Base-by-base conservation (phyloP, 345 rosid genomes). In the Populus tremula region DNA sequence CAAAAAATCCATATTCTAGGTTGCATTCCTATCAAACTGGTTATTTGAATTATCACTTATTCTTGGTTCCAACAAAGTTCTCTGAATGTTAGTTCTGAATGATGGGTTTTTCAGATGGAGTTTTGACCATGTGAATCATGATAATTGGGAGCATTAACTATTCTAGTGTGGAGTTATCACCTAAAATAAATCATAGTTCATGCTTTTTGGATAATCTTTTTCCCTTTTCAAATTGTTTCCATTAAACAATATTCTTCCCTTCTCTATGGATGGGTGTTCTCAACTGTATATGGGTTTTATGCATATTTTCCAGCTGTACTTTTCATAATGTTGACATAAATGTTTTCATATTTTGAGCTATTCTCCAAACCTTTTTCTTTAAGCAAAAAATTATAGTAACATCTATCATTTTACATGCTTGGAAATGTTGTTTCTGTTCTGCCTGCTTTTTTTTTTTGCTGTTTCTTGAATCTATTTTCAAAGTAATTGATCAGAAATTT, bases 391-490 rank as follows among this genome's bases (percentile, higher is more conserved):
- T 11, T 38, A 54, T 63, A 63, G 33, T 38, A 11, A 21, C 23
- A 14, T 25, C 5, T 8, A 8, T 62, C 1, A 5, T 25, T 77
- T 41, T 59, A 69, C 29, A 11, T 62, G 79, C 29, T 31, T 62
- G n/a, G 61, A 31, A 27, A 17, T 8, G 3, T 21, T 41, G 17
- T 41, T 50, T 50, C 16, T 25, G 61, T 59, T 25, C 64, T 59
- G 59, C 11, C 67, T 59, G 59, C 4, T 59, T 66, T 45, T 5
- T 67, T 27, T 73, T 63, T 1, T 31, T 61, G 69, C 76, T 25
- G 70, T 59, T 62, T 67, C 36, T 68, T 11, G 56, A 74, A 45
- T 63, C 68, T 71, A 53, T 73, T 3, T 71, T 43, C 59, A 29
- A 49, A 47, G 53, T 66, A n/a, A 56, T 54, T 59, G 36, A 62